These are phyloP conservation scores for Eucalyptus virginea DNA, from an alignment of 345 rosid species.

Conservation along the genomic window DNA sequence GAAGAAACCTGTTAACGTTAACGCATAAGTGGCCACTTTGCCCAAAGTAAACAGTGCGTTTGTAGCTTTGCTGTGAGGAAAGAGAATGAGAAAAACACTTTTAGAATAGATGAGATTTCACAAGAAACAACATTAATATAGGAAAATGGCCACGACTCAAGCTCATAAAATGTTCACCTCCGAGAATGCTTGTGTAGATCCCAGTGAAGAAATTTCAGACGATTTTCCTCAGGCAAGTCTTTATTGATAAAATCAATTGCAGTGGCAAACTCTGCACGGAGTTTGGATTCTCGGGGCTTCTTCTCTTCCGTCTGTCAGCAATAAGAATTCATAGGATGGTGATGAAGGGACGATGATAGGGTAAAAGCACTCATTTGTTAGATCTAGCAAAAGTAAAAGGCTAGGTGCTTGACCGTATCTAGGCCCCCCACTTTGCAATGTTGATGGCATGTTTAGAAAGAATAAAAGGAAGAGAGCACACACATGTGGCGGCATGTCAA, in stretches of 20 bases:
- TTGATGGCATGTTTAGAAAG: neutral
- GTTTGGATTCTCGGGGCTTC: conserved; percentile 91
- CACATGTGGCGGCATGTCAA: neutral
- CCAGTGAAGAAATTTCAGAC: conserved; percentile 79
- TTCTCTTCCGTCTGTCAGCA: conserved; percentile 47
- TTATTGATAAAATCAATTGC: conserved; percentile 90
- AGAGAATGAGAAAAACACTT: neutral
- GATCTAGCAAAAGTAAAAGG: neutral
- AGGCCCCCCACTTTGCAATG: neutral
- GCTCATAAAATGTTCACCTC: conserved; percentile 33
- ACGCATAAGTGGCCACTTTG: conserved; percentile 71
- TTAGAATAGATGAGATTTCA: neutral
- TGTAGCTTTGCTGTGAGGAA: conserved; percentile 59
- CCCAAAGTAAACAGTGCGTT: conserved; percentile 68
- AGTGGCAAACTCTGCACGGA: conserved; percentile 90
- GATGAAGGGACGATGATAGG: neutral
- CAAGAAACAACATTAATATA: neutral
- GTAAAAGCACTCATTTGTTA: neutral
- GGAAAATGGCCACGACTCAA: neutral
- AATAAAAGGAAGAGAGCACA: neutral
- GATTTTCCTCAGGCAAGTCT: conserved; percentile 70
- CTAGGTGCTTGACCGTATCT: neutral
- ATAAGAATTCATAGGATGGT: neutral
- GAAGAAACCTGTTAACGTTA: conserved; percentile 82
- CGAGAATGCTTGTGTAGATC: conserved; percentile 80